Conservation (phyloP, 2,329 filamentous ascomycete species). For the Colletotrichum sp. region DNA sequence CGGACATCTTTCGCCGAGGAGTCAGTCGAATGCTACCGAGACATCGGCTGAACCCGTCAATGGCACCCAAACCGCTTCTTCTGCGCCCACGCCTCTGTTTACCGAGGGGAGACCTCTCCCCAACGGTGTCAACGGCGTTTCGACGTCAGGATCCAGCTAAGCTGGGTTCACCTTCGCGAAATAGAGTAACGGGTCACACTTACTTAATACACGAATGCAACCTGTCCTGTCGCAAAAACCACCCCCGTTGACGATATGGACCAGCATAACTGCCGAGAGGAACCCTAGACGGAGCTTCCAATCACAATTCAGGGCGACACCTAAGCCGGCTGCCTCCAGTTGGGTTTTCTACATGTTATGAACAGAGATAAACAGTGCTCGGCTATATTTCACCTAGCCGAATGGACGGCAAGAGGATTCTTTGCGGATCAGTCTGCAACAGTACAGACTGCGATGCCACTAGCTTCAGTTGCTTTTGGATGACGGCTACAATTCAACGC, state of each 20-base stretch:
- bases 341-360: neutral
- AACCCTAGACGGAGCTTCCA: neutral
- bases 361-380: neutral
- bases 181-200: slow-evolving; percentile 9
- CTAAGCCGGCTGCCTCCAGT: neutral
- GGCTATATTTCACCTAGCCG: neutral
- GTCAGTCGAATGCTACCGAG: slow-evolving; percentile 29
- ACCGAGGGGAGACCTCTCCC: neutral
- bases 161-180: slow-evolving; percentile 1
- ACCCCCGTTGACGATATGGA: neutral
- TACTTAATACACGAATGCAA: slow-evolving; percentile 11
- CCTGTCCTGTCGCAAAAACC: neutral
- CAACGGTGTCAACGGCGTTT: slow-evolving; percentile 17
- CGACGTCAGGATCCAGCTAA: slow-evolving; percentile 6
- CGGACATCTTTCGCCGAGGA: slow-evolving; percentile 51
- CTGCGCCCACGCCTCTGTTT: neutral
- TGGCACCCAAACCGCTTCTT: neutral
- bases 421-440: neutral
- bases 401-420: neutral
- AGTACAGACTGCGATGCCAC: neutral
- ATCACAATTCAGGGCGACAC: neutral
- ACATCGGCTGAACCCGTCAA: slow-evolving; percentile 4
- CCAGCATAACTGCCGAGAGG: neutral
- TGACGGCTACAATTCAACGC: neutral
- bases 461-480: neutral